Evolutionary conservation across 2,329 filamentous ascomycete species (phyloP).

Genomic region (Cyclaneusma minus): DNA sequence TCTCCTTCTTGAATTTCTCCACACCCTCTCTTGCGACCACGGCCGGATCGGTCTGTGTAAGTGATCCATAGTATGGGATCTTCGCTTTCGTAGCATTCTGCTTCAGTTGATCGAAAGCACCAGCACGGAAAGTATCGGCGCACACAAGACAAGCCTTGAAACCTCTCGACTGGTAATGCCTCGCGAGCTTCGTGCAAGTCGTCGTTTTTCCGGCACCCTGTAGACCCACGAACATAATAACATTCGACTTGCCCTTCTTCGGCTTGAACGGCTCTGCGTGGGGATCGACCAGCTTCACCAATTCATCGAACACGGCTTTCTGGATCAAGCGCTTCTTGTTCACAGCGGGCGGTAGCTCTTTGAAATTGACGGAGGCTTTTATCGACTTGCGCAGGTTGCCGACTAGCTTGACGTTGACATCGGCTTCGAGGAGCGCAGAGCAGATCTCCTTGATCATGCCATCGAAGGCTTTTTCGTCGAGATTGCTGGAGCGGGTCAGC

Average conservation of each 20-base stretch:
- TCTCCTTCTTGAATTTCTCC: conserved; percentile 97
- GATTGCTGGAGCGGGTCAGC: conserved; percentile 77
- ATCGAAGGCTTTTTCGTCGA: conserved; percentile 98
- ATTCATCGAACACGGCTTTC: conserved; percentile 92
- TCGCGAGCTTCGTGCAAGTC: conserved; percentile 89
- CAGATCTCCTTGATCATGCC: conserved; percentile 98
- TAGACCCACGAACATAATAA: conserved; percentile 98
- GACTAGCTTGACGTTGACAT: conserved; percentile 93
- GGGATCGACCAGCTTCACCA: conserved; percentile 89
- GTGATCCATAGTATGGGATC: conserved; percentile 93
- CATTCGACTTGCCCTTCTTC: conserved; percentile 88
- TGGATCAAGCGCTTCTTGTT: conserved; percentile 99
- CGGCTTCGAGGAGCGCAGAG: conserved; percentile 84
- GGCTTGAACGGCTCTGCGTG: conserved; percentile 92
- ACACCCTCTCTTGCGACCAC: conserved; percentile 91
- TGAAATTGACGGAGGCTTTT: conserved; percentile 81
- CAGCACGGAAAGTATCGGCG: conserved; percentile 95
- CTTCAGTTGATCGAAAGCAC: conserved; percentile 96
- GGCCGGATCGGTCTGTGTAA: conserved; percentile 92
- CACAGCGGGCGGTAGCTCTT: conserved; percentile 74
- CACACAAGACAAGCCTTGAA: conserved; percentile 91
- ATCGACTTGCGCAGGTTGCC: conserved; percentile 86
- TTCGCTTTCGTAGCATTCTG: conserved; percentile 98
- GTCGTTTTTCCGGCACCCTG: conserved; percentile 98
- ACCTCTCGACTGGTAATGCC: conserved; percentile 86